phyloP scores from a whole-genome alignment of 2,329 filamentous ascomycete species.

The Penicillium occitanis region DNA sequence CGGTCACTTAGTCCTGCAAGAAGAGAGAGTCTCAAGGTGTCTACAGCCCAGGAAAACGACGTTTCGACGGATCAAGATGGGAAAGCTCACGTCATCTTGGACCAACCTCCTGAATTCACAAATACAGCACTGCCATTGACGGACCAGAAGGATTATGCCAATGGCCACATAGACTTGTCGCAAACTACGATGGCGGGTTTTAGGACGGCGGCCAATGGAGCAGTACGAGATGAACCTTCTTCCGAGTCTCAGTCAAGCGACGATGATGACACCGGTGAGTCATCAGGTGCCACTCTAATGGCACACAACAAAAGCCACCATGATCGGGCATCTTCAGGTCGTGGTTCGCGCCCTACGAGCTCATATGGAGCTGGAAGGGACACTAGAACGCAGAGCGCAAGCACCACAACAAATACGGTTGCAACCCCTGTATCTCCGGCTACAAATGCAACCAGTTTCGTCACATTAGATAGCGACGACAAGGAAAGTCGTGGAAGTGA shows the following conservation, averaged over 20 bases:
- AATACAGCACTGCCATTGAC: background rate
- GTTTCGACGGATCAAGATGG: background rate
- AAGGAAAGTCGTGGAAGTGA: constrained; percentile 32
- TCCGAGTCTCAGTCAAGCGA: constrained; percentile 12
- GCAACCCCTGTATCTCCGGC: constrained; percentile 44
- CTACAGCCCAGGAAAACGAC: constrained; percentile 22
- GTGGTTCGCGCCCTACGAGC: constrained; percentile 35
- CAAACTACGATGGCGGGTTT: constrained; percentile 18
- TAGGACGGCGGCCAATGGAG: constrained; percentile 1
- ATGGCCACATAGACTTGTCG: constrained; percentile 13
- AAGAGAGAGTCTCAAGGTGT: constrained; percentile 21
- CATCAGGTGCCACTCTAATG: constrained; percentile 17
- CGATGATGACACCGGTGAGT: constrained; percentile 9
- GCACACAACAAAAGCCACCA: background rate
- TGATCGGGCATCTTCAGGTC: constrained; percentile 32
- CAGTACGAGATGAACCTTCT: background rate
- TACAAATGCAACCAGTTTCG: constrained; percentile 48
- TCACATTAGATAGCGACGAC: constrained; percentile 45
- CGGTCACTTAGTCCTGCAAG: constrained; percentile 36
- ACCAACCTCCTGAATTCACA: constrained; percentile 12
- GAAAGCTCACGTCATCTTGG: constrained; percentile 15
- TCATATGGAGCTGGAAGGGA: constrained; percentile 39
- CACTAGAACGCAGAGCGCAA: constrained; percentile 43
- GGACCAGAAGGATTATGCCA: constrained; percentile 14
- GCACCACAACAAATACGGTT: constrained; percentile 43